Evolutionary conservation across 2,329 filamentous ascomycete species (phyloP).

Genomic region (Fusarium nygamai): DNA sequence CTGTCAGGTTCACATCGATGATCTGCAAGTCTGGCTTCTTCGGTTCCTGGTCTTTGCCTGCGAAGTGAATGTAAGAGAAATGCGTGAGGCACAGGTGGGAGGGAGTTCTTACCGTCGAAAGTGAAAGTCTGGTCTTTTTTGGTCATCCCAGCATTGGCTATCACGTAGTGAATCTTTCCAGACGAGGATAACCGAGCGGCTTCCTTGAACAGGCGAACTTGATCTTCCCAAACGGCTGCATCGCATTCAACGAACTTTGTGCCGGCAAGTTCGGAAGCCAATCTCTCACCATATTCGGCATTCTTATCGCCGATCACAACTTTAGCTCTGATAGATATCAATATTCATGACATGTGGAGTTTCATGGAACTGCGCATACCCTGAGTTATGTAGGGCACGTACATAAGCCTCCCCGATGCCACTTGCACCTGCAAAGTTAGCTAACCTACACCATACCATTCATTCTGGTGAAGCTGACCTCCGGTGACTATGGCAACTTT

Average conservation of each 20-base stretch:
- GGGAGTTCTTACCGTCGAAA: neutral
- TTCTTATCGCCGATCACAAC: neutral
- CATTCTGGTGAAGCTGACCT: neutral
- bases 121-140: neutral
- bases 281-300: rapidly evolving
- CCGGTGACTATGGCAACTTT: neutral
- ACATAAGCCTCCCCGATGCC: conserved; percentile 5
- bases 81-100: too few relatives aligned
- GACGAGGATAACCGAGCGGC: neutral
- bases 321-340: neutral
- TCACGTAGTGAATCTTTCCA: neutral
- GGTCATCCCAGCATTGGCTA: conserved; percentile 1
- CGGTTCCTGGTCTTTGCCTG: neutral
- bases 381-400: neutral
- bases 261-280: neutral
- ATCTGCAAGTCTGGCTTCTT: neutral
- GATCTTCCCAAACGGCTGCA: neutral
- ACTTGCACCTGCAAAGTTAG: neutral
- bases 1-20: neutral
- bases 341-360: rapidly evolving
- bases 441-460: neutral
- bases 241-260: neutral
- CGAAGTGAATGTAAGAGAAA: neutral
- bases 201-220: neutral
- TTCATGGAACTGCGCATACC: neutral